phyloP scores from a whole-genome alignment of 768 basidiomycete genomes.

The Gymnopilus junonius region DNA sequence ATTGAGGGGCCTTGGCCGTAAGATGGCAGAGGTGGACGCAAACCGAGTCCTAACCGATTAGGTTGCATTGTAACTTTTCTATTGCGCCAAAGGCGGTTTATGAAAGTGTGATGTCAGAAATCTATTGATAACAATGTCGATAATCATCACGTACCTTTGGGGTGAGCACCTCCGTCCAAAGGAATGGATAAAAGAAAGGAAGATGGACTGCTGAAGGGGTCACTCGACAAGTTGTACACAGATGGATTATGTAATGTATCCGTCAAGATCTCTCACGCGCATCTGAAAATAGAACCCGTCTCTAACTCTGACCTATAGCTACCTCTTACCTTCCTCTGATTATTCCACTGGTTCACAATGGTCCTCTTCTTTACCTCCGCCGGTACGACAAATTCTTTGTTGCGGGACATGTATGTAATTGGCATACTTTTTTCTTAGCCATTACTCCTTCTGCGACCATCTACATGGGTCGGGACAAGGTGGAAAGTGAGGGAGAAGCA shows the following conservation, averaged over 20 bases:
- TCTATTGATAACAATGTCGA: not conserved
- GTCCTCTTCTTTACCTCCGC: constrained; percentile 56
- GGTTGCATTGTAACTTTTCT: constrained; percentile 58
- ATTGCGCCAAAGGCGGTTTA: not conserved
- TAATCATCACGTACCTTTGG: not conserved
- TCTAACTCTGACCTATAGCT: not conserved
- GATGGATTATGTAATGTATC: constrained; percentile 14
- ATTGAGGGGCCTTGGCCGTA: constrained; percentile 94
- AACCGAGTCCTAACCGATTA: constrained; percentile 85
- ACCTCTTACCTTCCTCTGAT: not conserved
- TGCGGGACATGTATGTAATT: not conserved
- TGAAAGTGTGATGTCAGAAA: not conserved
- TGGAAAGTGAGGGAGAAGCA: constrained; percentile 70
- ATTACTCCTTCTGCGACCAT: constrained; percentile 67
- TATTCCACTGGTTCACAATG: constrained; percentile 32
- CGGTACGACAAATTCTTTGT: constrained; percentile 28
- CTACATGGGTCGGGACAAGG: constrained; percentile 98
- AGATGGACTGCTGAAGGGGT: not conserved
- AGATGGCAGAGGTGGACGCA: constrained; percentile 86
- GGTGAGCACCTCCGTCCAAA: not conserved
- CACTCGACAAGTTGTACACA: not conserved
- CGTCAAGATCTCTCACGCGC: constrained; percentile 5
- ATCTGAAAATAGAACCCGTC: not conserved
- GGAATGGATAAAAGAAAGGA: not conserved
- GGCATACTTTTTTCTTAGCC: constrained; percentile 40